Base-by-base conservation (phyloP, 2,329 filamentous ascomycete genomes). In the Pseudocercospora fuligena region DNA sequence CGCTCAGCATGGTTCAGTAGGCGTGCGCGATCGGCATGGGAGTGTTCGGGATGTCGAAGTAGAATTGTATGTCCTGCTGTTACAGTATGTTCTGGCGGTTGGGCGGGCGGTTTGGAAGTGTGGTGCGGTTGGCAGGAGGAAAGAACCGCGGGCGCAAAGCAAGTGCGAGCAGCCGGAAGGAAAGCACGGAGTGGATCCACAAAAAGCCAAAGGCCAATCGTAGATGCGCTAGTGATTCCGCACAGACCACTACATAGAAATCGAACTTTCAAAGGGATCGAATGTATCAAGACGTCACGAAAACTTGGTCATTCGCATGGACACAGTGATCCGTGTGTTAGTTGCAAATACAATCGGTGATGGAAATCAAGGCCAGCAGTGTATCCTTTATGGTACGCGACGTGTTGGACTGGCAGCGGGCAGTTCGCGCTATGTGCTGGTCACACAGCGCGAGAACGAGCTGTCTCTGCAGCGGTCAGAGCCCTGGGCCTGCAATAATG, bases 361-460 rank as follows among this genome's bases (percentile, higher is more conserved):
- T 29, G 43, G 27, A n/a, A 16, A 12, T 12, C 61, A 57, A 12
- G 31, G 49, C 49, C 49, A 29, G 49, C 49, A 29, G 23, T 12
- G 2, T 9, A 1, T 19, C 5, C 29, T 11, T 23, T 53, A 19
- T 53, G 8, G 14, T 8, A 23, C 49, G 49, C 49, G 23, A 19
- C 14, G 49, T 53, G 49, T 27, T 53, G 33, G 33, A 36, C 8
- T 33, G 8, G 31, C 27, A 29, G 27, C 27, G 31, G 31, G 11
- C 31, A 33, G 36, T n/a, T 16, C 36, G 36, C 36, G 36, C 36
- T 14, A 40, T 40, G 46, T 40, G 61, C 61, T 31, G 36, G 61
- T 63, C 61, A 21, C 61, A 61, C 59, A 25, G 43, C 59, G 40
- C 59, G 59, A 61, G 59, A 61, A 61, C 59, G 59, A 61, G 59